Evolutionary conservation across 805 yeast species (phyloP).

Genomic region (Teunomyces pallodes): DNA sequence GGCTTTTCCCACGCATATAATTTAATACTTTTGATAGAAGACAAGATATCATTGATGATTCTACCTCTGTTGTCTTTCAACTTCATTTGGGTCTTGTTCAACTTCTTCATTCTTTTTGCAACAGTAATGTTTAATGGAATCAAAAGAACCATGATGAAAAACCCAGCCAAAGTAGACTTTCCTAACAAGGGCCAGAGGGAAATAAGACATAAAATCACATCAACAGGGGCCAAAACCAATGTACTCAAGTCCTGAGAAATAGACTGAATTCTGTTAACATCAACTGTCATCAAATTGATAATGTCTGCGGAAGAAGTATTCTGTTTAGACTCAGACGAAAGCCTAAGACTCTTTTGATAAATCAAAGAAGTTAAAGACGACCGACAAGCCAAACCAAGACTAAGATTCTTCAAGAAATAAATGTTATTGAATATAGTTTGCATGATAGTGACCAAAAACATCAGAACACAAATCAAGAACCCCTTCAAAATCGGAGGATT

Average conservation of each 20-base stretch:
- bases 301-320: constrained; percentile 21
- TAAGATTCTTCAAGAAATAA: constrained; percentile 53
- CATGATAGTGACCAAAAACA: constrained; percentile 60
- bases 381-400: constrained; percentile 52
- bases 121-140: constrained; percentile 19
- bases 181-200: constrained; percentile 23
- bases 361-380: constrained; percentile 21
- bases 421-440: constrained; percentile 68
- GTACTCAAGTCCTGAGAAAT: constrained; percentile 44
- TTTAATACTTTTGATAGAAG: constrained; percentile 24
- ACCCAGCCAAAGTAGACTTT: constrained; percentile 19
- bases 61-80: constrained; percentile 21
- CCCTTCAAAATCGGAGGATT: constrained; percentile 54
- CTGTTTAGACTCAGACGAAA: constrained; percentile 29
- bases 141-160: constrained; percentile 14
- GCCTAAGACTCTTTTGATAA: constrained; percentile 19
- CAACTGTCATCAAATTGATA: constrained; percentile 22
- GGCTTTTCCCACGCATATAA: constrained; percentile 27
- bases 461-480: constrained; percentile 54
- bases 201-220: constrained; percentile 16
- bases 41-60: constrained; percentile 22
- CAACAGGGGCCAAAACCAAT: constrained; percentile 56
- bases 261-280: constrained; percentile 20
- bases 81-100: constrained; percentile 27
- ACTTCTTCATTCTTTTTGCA: constrained; percentile 38